These are phyloP conservation scores for Xenoacremonium recifei DNA, from an alignment of 2,329 filamentous ascomycete species.

Conservation along the genomic window DNA sequence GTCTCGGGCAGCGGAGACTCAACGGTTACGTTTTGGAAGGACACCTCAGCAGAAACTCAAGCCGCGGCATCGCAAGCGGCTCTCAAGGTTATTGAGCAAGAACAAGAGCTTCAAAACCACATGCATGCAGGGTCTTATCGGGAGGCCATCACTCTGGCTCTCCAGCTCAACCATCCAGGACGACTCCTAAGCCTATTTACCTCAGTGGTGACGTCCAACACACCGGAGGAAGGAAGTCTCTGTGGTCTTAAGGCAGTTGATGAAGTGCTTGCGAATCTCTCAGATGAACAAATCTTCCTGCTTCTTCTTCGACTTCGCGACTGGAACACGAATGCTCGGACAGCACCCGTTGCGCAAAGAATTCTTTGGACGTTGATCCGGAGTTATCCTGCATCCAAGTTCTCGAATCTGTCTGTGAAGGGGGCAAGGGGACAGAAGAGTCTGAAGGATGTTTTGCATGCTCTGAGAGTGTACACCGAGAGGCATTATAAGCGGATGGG, in stretches of 20 bases:
- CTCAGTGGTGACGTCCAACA: slow-evolving; percentile 65
- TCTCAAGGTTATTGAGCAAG: slow-evolving; percentile 82
- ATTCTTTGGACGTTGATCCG: slow-evolving; percentile 78
- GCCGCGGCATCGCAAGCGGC: slow-evolving; percentile 71
- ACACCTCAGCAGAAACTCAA: slow-evolving; percentile 81
- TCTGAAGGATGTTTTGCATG: slow-evolving; percentile 81
- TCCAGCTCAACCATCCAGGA: slow-evolving; percentile 92
- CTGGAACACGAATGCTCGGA: slow-evolving; percentile 96
- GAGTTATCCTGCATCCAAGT: slow-evolving; percentile 74
- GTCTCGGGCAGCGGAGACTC: slow-evolving; percentile 92
- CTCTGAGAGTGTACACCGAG: slow-evolving; percentile 87
- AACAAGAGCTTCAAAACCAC: slow-evolving; percentile 91
- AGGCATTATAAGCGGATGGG: slow-evolving; percentile 88
- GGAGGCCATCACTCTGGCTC: slow-evolving; percentile 85
- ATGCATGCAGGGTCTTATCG: slow-evolving; percentile 86
- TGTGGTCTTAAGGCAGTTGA: slow-evolving; percentile 72
- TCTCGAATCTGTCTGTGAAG: slow-evolving; percentile 67
- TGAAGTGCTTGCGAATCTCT: slow-evolving; percentile 74
- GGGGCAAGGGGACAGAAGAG: slow-evolving; percentile 60
- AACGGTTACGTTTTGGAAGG: slow-evolving; percentile 92
- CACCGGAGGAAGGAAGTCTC: slow-evolving; percentile 61
- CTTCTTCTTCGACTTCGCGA: slow-evolving; percentile 82
- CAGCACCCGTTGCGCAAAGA: slow-evolving; percentile 79
- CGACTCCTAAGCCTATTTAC: slow-evolving; percentile 83
- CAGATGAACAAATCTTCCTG: slow-evolving; percentile 81